Conservation (phyloP, 2,329 filamentous ascomycete species). For the Diaporthe velutina region DNA sequence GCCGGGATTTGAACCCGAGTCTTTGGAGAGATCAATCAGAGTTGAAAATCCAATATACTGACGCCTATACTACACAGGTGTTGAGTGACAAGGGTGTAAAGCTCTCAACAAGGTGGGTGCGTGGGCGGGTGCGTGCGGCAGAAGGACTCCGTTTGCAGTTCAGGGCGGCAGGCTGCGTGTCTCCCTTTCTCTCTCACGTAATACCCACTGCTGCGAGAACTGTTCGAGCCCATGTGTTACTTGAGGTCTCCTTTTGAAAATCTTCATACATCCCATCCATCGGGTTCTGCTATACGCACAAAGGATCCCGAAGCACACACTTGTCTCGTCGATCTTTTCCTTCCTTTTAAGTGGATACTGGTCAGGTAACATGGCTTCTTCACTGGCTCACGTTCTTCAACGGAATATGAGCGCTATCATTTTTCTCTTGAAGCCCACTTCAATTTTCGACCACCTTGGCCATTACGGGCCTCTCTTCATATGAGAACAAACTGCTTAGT, state of each 20-base stretch:
- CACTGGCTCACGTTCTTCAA: background rate
- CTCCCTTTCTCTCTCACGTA: background rate
- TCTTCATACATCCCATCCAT: background rate
- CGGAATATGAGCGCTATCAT: background rate
- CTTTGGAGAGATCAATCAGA: background rate
- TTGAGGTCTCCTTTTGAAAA: background rate
- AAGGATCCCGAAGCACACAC: background rate
- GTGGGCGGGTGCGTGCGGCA: background rate
- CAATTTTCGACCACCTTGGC: background rate
- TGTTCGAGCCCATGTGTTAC: background rate
- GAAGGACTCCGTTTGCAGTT: background rate
- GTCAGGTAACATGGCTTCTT: background rate
- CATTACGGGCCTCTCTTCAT: background rate
- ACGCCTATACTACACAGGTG: slow-evolving; percentile 24
- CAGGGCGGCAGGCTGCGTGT: background rate
- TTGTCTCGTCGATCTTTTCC: background rate
- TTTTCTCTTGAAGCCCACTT: background rate
- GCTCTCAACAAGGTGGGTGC: background rate
- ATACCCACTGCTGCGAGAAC: background rate
- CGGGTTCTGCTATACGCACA: background rate
- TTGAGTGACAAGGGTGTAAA: background rate
- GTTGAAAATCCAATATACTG: slow-evolving; percentile 31
- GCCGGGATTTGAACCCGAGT: slow-evolving; percentile 31
- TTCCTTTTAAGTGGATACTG: background rate
- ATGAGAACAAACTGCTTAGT: too few species aligned